Conservation (phyloP, 192 early-diverging fungal genomes). For the Dimargaris verticillata region DNA sequence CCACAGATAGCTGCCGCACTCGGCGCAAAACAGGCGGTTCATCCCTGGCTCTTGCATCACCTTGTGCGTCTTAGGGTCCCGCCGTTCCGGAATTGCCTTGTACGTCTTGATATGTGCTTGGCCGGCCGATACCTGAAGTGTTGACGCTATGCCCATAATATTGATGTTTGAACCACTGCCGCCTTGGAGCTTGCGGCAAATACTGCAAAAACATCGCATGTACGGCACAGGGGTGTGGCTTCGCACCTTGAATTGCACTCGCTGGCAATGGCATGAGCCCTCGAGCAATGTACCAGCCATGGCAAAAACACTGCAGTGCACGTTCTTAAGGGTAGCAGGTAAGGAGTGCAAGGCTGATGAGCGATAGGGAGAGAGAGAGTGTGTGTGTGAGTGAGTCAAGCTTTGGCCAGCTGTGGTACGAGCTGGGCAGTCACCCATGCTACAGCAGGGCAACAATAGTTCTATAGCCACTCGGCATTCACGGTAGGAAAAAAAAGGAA, state of each 20-base stretch:
- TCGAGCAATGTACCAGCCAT: slow-evolving; percentile 26
- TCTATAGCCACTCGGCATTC: too few relatives aligned
- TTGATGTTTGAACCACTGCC: slow-evolving; percentile 38
- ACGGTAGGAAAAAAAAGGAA: too few relatives aligned
- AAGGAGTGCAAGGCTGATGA: too few relatives aligned
- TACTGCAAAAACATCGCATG: slow-evolving; percentile 42
- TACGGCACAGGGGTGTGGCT: slow-evolving; percentile 35
- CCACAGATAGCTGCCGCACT: slow-evolving; percentile 38
- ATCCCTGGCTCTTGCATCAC: slow-evolving; percentile 26
- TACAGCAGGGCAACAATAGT: too few relatives aligned
- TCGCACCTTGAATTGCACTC: slow-evolving; percentile 29
- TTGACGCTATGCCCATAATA: slow-evolving; percentile 31
- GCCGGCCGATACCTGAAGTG: slow-evolving; percentile 21
- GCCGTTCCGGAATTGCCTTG: slow-evolving; percentile 15
- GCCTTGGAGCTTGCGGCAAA: slow-evolving; percentile 45
- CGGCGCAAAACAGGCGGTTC: slow-evolving; percentile 36
- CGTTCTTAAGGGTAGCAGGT: too few relatives aligned
- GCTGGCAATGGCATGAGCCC: slow-evolving; percentile 47
- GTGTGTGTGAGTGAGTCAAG: too few relatives aligned
- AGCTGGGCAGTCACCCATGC: too few relatives aligned
- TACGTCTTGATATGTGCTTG: slow-evolving; percentile 21
- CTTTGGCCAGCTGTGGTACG: too few relatives aligned
- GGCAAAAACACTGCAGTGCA: too few relatives aligned
- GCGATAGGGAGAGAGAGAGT: too few relatives aligned
- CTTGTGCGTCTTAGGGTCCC: slow-evolving; percentile 16